phyloP scores from a whole-genome alignment of 2,329 filamentous ascomycete genomes.

The Madurella fahalii region DNA sequence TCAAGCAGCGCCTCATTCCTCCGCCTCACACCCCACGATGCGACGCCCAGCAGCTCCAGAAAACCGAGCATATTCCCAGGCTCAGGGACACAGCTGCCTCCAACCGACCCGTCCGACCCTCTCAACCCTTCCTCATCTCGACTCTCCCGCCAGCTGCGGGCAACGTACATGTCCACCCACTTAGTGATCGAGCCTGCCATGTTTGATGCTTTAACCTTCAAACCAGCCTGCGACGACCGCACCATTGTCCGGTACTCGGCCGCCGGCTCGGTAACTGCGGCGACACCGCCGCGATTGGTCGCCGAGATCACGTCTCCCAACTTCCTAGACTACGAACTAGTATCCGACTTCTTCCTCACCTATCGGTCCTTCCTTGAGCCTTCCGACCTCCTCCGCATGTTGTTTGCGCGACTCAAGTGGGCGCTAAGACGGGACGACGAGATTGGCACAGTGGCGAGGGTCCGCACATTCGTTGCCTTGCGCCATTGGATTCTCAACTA shows the following conservation, averaged over 20 bases:
- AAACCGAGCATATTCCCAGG: slow-evolving; percentile 37
- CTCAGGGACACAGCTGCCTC: slow-evolving; percentile 34
- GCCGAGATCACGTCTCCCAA: slow-evolving; percentile 95
- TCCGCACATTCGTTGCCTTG: slow-evolving; percentile 90
- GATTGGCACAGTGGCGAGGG: slow-evolving; percentile 86
- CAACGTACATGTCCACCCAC: slow-evolving; percentile 47
- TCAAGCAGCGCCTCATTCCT: slow-evolving; percentile 56
- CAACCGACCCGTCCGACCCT: slow-evolving; percentile 27
- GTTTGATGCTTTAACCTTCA: slow-evolving; percentile 75
- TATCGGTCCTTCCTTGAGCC: slow-evolving; percentile 83
- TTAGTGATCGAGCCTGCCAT: slow-evolving; percentile 65
- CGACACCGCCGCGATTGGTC: slow-evolving; percentile 84
- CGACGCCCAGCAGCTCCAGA: slow-evolving; percentile 32
- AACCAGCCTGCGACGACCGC: slow-evolving; percentile 73
- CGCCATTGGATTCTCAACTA: slow-evolving; percentile 98
- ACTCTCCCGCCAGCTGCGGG: slow-evolving; percentile 39
- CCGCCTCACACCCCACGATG: slow-evolving; percentile 35
- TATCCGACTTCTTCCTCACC: slow-evolving; percentile 97
- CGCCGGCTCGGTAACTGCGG: slow-evolving; percentile 72
- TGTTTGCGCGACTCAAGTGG: slow-evolving; percentile 84
- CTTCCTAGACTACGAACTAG: slow-evolving; percentile 92
- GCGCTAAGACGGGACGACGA: slow-evolving; percentile 76
- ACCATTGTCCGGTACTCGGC: slow-evolving; percentile 78
- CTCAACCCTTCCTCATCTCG: slow-evolving; percentile 35
- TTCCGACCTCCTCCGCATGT: slow-evolving; percentile 71